Conservation (phyloP, 345 rosid genomes). For the Rhizophora apiculata region DNA sequence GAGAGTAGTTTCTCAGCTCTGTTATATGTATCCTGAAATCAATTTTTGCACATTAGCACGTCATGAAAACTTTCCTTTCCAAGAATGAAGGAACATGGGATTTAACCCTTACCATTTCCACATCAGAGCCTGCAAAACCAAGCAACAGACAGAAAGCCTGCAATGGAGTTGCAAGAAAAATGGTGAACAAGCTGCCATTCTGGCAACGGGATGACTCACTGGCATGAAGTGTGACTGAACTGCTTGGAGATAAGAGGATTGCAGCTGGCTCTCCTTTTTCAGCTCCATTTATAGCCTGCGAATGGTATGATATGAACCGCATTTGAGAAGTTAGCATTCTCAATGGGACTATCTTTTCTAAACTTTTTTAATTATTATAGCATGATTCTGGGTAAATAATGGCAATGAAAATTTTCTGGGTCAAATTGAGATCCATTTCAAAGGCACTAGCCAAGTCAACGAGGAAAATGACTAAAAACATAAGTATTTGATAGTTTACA, state of each 20-base stretch:
- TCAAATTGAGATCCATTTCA: background rate
- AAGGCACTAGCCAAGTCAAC: too few relatives aligned
- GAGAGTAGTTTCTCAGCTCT: slow-evolving; percentile 73
- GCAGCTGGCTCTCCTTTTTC: slow-evolving; percentile 98
- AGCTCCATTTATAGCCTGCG: slow-evolving; percentile 67
- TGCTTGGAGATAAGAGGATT: slow-evolving; percentile 75
- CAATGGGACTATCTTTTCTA: background rate
- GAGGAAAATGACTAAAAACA: too few relatives aligned
- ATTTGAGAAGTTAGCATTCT: background rate
- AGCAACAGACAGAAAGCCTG: slow-evolving; percentile 82
- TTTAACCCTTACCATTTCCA: slow-evolving; percentile 53
- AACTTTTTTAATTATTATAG: background rate
- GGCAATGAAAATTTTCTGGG: background rate
- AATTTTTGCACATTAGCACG: slow-evolving; percentile 14
- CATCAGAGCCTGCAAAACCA: slow-evolving; percentile 67
- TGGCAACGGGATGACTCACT: slow-evolving; percentile 64
- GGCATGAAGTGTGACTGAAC: slow-evolving; percentile 41
- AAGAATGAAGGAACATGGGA: slow-evolving; percentile 11
- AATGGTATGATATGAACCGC: background rate
- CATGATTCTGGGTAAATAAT: background rate
- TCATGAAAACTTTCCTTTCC: background rate
- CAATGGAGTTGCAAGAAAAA: slow-evolving; percentile 80
- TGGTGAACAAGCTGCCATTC: slow-evolving; percentile 73
- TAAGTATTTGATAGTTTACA: too few relatives aligned
- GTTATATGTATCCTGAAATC: slow-evolving; percentile 50